Base-by-base conservation (phyloP, 371 early-diverging fungal species). In the Mortierella sp. region DNA sequence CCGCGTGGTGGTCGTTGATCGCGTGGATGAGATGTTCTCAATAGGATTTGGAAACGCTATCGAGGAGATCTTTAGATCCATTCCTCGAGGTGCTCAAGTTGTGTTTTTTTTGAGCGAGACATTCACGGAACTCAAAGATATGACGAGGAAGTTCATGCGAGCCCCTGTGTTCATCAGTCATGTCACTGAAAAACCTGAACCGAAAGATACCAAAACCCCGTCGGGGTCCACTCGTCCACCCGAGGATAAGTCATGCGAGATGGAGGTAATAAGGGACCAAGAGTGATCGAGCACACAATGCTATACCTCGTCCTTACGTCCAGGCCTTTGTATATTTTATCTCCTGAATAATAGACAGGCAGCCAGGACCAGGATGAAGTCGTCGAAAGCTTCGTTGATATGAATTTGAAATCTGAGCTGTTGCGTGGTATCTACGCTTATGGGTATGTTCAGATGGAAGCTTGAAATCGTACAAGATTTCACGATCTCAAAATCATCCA, bases 21-120 rank as follows among this genome's bases (percentile, higher is more conserved):
- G 96, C 80, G 97, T 96, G 31, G 98, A 97, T 82, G 95, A 96
- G 79, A 90, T 97, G 91, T 82, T 96, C 57, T 90, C 91, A 52
- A 87, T 87, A 54, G 97, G 95, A 64, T 96, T 97, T 84, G 89
- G 89, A 80, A 95, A 95, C 38, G 91, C 94, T 74, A 92, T 97
- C 67, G 90, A 95, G 66, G 89, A 92, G 56, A 86, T 97, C 47
- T 96, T 93, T 86, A 90, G 88, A 57, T 83, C 84, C 54, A 81
- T 96, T 55, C 94, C 93, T 42, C 87, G 87, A 3, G 70, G 70
- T 47, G 87, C 91, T 14, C 97, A 97, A 76, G 90, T 94, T 34
- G 93, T 94, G 5, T 81, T 97, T 27, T 82, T 97, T 49, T 91
- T 91, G 19, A 96, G 96, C 42, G 96, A 96, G 24, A 91, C 96